Evolutionary conservation across 2,329 filamentous ascomycete genomes (phyloP).

Genomic region (Aspergillus versicolor): DNA sequence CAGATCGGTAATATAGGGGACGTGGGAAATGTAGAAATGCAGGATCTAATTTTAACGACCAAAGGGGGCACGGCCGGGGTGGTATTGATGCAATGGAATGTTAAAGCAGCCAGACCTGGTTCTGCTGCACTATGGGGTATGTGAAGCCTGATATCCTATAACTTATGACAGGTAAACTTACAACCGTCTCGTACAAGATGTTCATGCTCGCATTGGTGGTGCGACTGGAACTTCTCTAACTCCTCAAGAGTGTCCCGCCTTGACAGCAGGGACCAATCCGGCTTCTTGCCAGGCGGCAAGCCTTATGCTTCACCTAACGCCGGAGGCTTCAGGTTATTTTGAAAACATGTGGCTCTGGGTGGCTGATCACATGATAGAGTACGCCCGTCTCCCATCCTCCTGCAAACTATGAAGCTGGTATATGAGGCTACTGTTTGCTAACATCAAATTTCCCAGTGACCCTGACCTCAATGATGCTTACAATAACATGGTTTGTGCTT

Average conservation of each 20-base stretch:
- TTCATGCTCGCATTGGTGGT: slow-evolving; percentile 8
- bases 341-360: slow-evolving; percentile 13
- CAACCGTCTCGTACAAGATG: neutral
- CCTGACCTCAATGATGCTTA: slow-evolving; percentile 6
- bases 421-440: neutral
- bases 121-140: slow-evolving; percentile 6
- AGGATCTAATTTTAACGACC: slow-evolving; percentile 34
- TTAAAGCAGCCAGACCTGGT: slow-evolving; percentile 12
- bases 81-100: slow-evolving; percentile 40
- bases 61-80: slow-evolving; percentile 34
- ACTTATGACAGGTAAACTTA: neutral
- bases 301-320: slow-evolving; percentile 3
- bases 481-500: slow-evolving; percentile 6
- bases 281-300: slow-evolving; percentile 7
- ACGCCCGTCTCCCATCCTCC: neutral
- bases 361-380: slow-evolving; percentile 11
- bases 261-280: neutral
- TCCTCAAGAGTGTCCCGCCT: slow-evolving; percentile 3
- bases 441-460: neutral
- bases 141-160: neutral
- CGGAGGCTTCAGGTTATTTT: slow-evolving; percentile 9
- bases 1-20: slow-evolving; percentile 51
- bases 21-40: slow-evolving; percentile 47
- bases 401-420: neutral
- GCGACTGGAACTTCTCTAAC: slow-evolving; percentile 6